Percentiles rank a stretch among this genome's conserved stretches.
phyloP scores from a whole-genome alignment of 83 land plant genomes.

The Thuja plicata region DNA sequence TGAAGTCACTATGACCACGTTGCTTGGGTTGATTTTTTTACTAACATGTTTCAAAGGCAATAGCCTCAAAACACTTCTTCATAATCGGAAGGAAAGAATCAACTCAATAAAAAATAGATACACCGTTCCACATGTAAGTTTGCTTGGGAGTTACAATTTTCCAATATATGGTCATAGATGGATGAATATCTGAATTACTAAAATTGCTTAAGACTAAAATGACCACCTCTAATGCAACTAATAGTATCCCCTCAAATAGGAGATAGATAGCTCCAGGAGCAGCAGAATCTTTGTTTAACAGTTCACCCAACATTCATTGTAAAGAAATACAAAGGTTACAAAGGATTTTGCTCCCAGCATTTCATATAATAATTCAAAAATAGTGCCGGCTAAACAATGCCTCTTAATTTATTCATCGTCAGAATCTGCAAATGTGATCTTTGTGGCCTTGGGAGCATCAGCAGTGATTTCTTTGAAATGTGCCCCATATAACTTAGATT shows the following conservation, averaged over 20 bases:
- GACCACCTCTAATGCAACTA: background rate
- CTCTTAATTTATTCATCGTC: slow-evolving; percentile 61
- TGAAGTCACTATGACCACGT: background rate
- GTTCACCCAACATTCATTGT: background rate
- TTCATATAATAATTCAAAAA: background rate
- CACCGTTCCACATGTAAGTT: background rate
- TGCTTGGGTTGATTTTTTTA: background rate
- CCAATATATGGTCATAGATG: background rate
- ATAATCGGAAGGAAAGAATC: background rate
- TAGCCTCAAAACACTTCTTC: background rate
- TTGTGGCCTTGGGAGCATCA: slow-evolving; percentile 89
- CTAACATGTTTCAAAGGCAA: background rate
- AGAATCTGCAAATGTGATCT: slow-evolving; percentile 83
- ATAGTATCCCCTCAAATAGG: background rate
- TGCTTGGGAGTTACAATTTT: background rate
- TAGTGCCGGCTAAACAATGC: background rate
- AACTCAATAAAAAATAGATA: background rate
- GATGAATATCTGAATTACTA: background rate
- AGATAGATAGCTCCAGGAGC: background rate
- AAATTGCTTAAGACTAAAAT: background rate
- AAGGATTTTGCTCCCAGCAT: background rate
- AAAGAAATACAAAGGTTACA: background rate
- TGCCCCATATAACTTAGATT: slow-evolving; percentile 97
- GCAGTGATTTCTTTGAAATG: slow-evolving; percentile 90
- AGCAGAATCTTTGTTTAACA: background rate